Conservation (phyloP, 768 basidiomycete genomes). For the Chlorophyllum brunneum region DNA sequence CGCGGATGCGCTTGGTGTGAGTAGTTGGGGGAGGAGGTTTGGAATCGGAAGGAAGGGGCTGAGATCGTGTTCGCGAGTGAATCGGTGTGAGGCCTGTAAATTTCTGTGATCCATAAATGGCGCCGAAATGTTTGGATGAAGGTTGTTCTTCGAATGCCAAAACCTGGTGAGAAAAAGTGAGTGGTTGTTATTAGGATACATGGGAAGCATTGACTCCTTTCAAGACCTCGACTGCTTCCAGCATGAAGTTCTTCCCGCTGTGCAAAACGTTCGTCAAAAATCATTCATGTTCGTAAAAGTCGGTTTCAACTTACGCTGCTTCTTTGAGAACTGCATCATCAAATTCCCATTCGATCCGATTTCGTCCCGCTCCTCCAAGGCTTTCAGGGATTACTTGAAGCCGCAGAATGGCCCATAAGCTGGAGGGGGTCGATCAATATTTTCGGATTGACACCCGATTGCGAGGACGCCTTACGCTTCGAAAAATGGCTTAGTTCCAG, state of each 20-base stretch:
- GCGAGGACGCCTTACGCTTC: constrained; percentile 38
- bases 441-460: constrained; percentile 8
- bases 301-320: constrained; percentile 66
- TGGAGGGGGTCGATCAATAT: constrained; percentile 15
- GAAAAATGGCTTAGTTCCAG: constrained; percentile 89
- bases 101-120: constrained; percentile 30
- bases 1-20: constrained; percentile 61
- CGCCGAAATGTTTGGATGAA: constrained; percentile 33
- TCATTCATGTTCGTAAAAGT: constrained; percentile 14
- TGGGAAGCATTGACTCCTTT: constrained; percentile 71
- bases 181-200: constrained; percentile 12
- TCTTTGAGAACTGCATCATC: constrained; percentile 95
- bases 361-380: constrained; percentile 74
- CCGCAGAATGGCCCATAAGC: constrained; percentile 75
- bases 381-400: constrained; percentile 77
- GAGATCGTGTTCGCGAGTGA: constrained; percentile 56
- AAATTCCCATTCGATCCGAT: constrained; percentile 82
- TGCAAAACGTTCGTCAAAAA: constrained; percentile 19
- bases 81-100: constrained; percentile 30
- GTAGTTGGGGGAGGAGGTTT: constrained; percentile 40
- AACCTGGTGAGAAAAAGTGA: constrained; percentile 27
- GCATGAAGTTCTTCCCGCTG: constrained; percentile 93
- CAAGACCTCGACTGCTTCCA: constrained; percentile 83
- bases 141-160: constrained; percentile 72
- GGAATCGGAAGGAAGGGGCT: constrained; percentile 43